Conservation (phyloP, 805 yeast species). For the Ogataea thermomethanolica region DNA sequence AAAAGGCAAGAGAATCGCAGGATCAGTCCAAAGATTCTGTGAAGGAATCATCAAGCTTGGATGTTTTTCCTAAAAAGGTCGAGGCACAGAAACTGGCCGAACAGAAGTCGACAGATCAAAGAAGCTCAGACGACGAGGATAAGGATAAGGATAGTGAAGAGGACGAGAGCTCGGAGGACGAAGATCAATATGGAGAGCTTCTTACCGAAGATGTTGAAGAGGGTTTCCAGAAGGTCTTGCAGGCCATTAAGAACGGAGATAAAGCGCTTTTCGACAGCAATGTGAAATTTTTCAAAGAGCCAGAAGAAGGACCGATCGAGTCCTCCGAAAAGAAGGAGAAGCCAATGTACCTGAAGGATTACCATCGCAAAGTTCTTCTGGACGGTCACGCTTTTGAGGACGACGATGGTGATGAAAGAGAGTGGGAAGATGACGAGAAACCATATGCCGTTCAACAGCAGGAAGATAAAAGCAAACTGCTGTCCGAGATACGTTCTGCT, state of each 20-base stretch:
- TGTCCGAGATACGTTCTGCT: slow-evolving; percentile 73
- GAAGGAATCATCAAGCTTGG: too few species aligned
- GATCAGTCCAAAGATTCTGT: too few species aligned
- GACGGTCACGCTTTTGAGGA: slow-evolving; percentile 57
- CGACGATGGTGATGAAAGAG: slow-evolving; percentile 48
- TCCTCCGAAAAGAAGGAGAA: slow-evolving; percentile 44
- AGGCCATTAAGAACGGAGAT: slow-evolving; percentile 68
- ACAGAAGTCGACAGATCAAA: slow-evolving; percentile 17
- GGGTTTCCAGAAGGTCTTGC: slow-evolving; percentile 69
- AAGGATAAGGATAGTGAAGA: slow-evolving; percentile 18
- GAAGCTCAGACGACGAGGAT: slow-evolving; percentile 25
- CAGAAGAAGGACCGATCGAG: slow-evolving; percentile 40
- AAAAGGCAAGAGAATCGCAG: slow-evolving; percentile 43
- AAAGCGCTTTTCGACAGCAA: slow-evolving; percentile 61
- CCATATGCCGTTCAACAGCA: slow-evolving; percentile 73
- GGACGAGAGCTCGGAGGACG: slow-evolving; percentile 54
- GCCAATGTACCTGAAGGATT: slow-evolving; percentile 88
- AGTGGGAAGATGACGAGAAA: slow-evolving; percentile 49
- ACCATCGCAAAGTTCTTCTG: slow-evolving; percentile 81
- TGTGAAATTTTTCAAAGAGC: slow-evolving; percentile 65
- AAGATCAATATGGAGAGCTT: slow-evolving; percentile 88
- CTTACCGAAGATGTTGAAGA: slow-evolving; percentile 81
- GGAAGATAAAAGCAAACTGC: slow-evolving; percentile 70
- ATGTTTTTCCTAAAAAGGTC: not conserved
- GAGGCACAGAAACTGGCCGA: not conserved